These are phyloP conservation scores for Halophytophthora batemanensis DNA, from an alignment of 352 stramenopile species.

Conservation along the genomic window DNA sequence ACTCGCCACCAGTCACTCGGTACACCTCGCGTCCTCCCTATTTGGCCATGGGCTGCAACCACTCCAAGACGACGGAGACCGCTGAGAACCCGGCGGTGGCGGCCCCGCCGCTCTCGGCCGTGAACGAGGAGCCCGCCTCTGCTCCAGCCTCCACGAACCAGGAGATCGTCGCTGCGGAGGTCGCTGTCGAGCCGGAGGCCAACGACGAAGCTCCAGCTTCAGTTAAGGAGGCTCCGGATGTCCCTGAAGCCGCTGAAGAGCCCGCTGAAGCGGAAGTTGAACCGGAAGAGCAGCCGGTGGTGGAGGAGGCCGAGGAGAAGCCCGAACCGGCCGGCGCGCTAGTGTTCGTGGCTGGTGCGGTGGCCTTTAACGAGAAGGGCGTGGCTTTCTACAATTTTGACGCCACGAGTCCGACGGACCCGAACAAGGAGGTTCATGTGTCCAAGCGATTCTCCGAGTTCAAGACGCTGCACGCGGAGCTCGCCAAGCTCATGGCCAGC, in stretches of 20 bases:
- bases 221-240: too few species aligned
- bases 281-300: too few species aligned
- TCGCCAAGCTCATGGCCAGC: conserved; percentile 55
- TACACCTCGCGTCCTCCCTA: background rate
- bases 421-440: conserved; percentile 40
- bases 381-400: conserved; percentile 67
- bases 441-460: conserved; percentile 80
- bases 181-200: too few species aligned
- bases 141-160: too few species aligned
- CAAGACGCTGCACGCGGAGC: conserved; percentile 51
- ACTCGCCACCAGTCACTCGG: too few species aligned
- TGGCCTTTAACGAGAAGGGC: conserved; percentile 47
- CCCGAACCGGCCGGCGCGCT: conserved; percentile 6
- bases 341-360: conserved; percentile 38
- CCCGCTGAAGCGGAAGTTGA: too few species aligned
- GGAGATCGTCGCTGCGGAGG: too few species aligned
- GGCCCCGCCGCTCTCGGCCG: too few species aligned
- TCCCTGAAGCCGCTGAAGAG: too few species aligned
- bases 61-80: conserved; percentile 35
- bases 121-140: too few species aligned
- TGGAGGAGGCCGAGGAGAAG: too few species aligned
- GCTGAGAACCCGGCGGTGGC: background rate
- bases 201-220: too few species aligned
- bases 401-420: conserved; percentile 35
- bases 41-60: conserved; percentile 23